A percentile compares a stretch with the other conserved stretches of the same genome.
These are phyloP conservation scores for Hypoxylon lienhwacheense DNA, from an alignment of 495 filamentous ascomycete species.

Conservation along the genomic window DNA sequence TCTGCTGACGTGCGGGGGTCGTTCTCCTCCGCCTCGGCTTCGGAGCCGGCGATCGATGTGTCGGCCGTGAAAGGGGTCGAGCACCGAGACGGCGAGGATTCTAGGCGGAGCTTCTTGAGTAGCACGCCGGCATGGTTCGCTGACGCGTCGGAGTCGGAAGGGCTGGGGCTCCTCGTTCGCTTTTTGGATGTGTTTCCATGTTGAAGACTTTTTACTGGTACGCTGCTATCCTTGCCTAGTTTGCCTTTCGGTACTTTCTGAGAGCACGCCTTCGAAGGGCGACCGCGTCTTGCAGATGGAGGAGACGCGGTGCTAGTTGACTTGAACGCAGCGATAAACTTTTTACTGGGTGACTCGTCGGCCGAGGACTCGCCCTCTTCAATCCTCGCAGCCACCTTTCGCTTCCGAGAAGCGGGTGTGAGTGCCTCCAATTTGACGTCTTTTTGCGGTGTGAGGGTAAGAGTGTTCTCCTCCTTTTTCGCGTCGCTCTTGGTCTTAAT, in stretches of 20 bases:
- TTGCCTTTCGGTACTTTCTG: too few relatives aligned
- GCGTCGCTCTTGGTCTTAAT: constrained; percentile 27
- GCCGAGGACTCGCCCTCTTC: constrained; percentile 26
- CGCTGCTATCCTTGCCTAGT: too few relatives aligned
- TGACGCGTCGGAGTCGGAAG: constrained; percentile 37
- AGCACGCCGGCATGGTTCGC: constrained; percentile 37
- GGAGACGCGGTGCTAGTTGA: background rate
- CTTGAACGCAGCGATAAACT: constrained; percentile 12
- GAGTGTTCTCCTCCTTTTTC: constrained; percentile 36
- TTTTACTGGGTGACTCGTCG: constrained; percentile 29
- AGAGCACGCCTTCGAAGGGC: constrained; percentile 34
- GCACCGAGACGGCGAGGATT: constrained; percentile 41
- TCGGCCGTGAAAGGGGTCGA: constrained; percentile 36
- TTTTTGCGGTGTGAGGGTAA: constrained; percentile 30
- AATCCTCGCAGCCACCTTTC: constrained; percentile 28
- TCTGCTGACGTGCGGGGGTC: background rate
- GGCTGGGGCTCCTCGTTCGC: constrained; percentile 33
- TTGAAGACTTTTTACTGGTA: too few relatives aligned
- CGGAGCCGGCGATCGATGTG: constrained; percentile 34
- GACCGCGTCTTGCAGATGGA: constrained; percentile 22
- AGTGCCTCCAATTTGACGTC: constrained; percentile 21
- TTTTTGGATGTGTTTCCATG: constrained; percentile 23
- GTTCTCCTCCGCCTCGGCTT: constrained; percentile 38
- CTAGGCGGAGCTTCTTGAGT: constrained; percentile 46
- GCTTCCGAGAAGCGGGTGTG: constrained; percentile 37